A percentile compares a stretch with the other conserved stretches of the same genome.
Evolutionary conservation across 805 yeast species (phyloP).

Genomic region (Soucietia sequanensis): DNA sequence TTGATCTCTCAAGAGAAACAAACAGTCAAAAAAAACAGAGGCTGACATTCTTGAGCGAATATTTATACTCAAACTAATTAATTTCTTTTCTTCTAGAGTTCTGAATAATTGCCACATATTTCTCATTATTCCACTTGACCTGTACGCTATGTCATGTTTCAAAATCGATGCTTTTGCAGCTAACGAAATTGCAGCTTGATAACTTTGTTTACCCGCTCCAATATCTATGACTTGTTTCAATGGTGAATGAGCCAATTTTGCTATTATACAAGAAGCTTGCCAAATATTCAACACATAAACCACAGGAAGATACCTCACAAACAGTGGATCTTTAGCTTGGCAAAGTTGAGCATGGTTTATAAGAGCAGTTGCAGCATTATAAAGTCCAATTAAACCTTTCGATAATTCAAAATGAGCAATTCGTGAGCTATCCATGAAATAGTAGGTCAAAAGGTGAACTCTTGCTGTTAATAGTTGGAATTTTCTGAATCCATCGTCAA

Average conservation of each 20-base stretch:
- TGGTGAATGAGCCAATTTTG: conserved; percentile 75
- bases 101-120: conserved; percentile 89
- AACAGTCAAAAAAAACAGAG: conserved; percentile 86
- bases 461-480: conserved; percentile 71
- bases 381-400: conserved; percentile 72
- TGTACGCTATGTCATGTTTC: conserved; percentile 88
- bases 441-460: conserved; percentile 79
- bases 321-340: conserved; percentile 55
- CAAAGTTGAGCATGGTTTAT: conserved; percentile 65
- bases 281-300: conserved; percentile 79
- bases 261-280: conserved; percentile 89
- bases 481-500: conserved; percentile 64
- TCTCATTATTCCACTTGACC: conserved; percentile 91
- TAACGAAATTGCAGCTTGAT: conserved; percentile 62
- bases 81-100: conserved; percentile 56
- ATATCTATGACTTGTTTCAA: conserved; percentile 65
- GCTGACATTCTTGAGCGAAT: conserved; percentile 89
- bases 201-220: conserved; percentile 68
- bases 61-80: conserved; percentile 44
- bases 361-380: conserved; percentile 74
- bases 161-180: conserved; percentile 79
- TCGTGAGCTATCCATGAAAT: conserved; percentile 64
- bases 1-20: conserved; percentile 80
- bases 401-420: conserved; percentile 59
- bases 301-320: conserved; percentile 78